These are phyloP conservation scores for Nepenthes mirabilis DNA, from an alignment of 148 eudicot genomes.

Conservation along the genomic window DNA sequence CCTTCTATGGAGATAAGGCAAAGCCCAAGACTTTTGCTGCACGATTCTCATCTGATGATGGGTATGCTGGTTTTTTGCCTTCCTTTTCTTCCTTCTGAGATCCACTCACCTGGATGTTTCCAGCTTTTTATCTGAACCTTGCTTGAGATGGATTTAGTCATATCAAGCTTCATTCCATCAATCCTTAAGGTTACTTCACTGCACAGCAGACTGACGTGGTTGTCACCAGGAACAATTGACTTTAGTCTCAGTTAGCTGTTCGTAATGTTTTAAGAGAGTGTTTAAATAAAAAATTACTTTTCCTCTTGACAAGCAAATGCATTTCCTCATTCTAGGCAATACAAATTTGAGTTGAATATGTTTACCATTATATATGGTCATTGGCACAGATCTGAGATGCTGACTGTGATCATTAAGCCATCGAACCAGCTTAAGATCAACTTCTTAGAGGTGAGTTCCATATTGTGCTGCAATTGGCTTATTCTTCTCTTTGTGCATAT, in stretches of 20 bases:
- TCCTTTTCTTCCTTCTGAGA: neutral
- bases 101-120: neutral
- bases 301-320: no score
- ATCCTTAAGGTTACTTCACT: no score
- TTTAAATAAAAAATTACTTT: no score
- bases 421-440: slow-evolving; percentile 90
- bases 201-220: no score
- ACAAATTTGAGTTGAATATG: no score
- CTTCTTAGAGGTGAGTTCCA: slow-evolving; percentile 76
- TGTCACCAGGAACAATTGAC: no score
- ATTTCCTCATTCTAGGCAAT: no score
- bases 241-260: no score
- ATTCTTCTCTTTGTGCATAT: no score
- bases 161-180: neutral
- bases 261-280: no score
- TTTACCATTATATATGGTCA: neutral
- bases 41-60: slow-evolving; percentile 81
- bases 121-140: neutral
- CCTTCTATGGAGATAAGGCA: slow-evolving; percentile 94
- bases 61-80: slow-evolving; percentile 30
- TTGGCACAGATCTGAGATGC: slow-evolving; percentile 33
- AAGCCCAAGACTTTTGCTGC: slow-evolving; percentile 91
- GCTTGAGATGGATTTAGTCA: neutral
- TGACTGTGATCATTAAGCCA: slow-evolving; percentile 71
- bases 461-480: no score